Base-by-base conservation (phyloP, 208 protist species). In the Trypanosoma avium region DNA sequence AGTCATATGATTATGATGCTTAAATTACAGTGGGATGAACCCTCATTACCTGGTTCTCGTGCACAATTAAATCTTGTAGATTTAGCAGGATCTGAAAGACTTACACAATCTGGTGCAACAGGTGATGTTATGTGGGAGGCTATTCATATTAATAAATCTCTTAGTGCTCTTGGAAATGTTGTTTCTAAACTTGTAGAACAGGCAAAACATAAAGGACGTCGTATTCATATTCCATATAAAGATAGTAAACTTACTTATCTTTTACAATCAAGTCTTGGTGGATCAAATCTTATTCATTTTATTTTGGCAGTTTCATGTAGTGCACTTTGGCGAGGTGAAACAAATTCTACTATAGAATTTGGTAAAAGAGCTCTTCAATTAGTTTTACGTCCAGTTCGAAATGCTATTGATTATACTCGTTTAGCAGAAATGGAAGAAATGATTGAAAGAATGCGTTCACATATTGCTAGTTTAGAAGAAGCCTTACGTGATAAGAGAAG, bases 241-340 rank as follows among this genome's bases (percentile, higher is more conserved):
- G 91, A 97, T 49, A 95, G 88, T 66, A 97, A 97, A 79, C 79
- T 97, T 19, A 97, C 93, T n/a, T 94, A 94, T 54, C 70, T 97
- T 10, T 69, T 97, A 35, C 93, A 97, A 70, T 93, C 87, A 9
- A 92, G 82, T 52, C 66, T 97, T 22, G 93, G 93, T 47, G 93
- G 93, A 1, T 49, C 84, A 24, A 96, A 96, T 65, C 63, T 96
- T 21, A 77, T 93, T 15, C 90, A 96, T 69, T 96, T 96, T 70
- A 75, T 95, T 48, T 69, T 97, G 26, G 77, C 84, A 33, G 71
- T 95, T 9, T 95, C 88, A 19, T 79, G 64, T 54, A 94, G 86
- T 48, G 75, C 70, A 15, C 64, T 95, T 67, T 96, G 88, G 84
- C 73, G 85, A 52, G 79, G 49, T 29, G 87, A 97, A 63, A 92